phyloP scores from a whole-genome alignment of 108 stramenopile species.

The Licmophora abbreviata region DNA sequence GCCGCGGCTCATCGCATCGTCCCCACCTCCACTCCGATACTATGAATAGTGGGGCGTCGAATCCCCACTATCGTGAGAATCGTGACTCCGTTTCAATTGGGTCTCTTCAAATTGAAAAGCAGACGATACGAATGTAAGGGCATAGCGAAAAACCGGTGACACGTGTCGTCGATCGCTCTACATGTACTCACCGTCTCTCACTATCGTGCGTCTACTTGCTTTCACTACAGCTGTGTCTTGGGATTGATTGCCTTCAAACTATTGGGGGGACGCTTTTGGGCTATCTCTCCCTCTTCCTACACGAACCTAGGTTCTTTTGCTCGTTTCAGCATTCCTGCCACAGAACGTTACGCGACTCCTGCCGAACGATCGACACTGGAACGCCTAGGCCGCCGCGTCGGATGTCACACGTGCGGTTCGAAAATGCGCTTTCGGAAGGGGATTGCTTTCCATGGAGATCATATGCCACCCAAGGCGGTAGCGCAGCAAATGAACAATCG shows the following conservation, averaged over 20 bases:
- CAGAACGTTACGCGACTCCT: slow-evolving; percentile 62
- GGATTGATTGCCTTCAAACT: slow-evolving; percentile 67
- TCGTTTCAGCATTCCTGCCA: slow-evolving; percentile 41
- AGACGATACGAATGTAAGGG: slow-evolving; percentile 22
- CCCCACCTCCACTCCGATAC: no score
- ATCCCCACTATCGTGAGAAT: no score
- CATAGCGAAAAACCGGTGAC: neutral
- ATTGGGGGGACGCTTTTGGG: slow-evolving; percentile 69
- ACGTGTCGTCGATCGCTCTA: slow-evolving; percentile 2
- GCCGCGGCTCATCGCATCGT: no score
- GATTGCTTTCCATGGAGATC: slow-evolving; percentile 67
- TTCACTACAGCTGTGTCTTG: slow-evolving; percentile 37
- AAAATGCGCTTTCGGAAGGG: slow-evolving; percentile 25
- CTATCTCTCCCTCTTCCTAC: slow-evolving; percentile 71
- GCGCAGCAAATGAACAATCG: slow-evolving; percentile 50
- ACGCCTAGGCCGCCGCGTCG: slow-evolving; percentile 45
- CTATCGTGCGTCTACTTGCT: neutral
- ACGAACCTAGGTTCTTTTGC: slow-evolving; percentile 75
- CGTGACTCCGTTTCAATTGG: slow-evolving; percentile 4
- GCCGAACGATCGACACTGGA: slow-evolving; percentile 43
- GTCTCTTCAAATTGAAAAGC: slow-evolving; percentile 11
- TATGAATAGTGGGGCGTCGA: no score
- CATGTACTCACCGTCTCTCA: neutral
- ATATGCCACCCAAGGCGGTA: slow-evolving; percentile 82
- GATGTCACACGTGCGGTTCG: slow-evolving; percentile 86